A percentile compares a stretch with the other conserved stretches of the same genome.
Evolutionary conservation across 495 filamentous ascomycete species (phyloP).

Genomic region (Neurospora cerealis): DNA sequence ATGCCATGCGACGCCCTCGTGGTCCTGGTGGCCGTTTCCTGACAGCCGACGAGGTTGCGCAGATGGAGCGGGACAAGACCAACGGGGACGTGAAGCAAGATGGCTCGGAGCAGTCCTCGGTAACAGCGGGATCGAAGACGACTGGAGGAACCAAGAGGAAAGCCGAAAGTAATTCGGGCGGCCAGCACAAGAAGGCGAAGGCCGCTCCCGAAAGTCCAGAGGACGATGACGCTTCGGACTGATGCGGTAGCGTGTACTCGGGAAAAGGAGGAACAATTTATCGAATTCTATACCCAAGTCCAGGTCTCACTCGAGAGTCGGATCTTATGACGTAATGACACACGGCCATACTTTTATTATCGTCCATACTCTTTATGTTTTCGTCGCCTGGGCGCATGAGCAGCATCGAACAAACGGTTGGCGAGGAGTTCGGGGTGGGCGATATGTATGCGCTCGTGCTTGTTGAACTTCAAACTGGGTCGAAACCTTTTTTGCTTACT

Average conservation of each 20-base stretch:
- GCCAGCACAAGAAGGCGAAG: slow-evolving; percentile 48
- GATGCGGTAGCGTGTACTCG: slow-evolving; percentile 28
- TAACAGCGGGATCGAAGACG: background rate
- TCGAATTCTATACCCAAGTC: slow-evolving; percentile 19
- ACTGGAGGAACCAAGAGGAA: slow-evolving; percentile 35
- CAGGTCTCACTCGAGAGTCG: slow-evolving; percentile 4
- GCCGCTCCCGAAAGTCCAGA: slow-evolving; percentile 28
- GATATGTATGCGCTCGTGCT: background rate
- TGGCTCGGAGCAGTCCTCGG: slow-evolving; percentile 8
- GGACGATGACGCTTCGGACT: slow-evolving; percentile 45
- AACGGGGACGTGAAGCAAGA: slow-evolving; percentile 27
- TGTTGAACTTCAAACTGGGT: background rate
- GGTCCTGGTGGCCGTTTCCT: slow-evolving; percentile 95
- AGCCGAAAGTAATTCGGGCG: slow-evolving; percentile 31
- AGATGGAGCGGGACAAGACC: slow-evolving; percentile 60
- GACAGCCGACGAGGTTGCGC: slow-evolving; percentile 93
- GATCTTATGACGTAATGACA: slow-evolving; percentile 26
- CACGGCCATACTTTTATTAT: slow-evolving; percentile 18
- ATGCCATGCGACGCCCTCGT: slow-evolving; percentile 92
- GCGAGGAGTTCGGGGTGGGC: background rate
- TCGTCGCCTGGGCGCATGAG: background rate
- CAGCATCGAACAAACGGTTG: background rate
- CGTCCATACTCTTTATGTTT: background rate
- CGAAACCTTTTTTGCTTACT: background rate
- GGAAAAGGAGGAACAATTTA: slow-evolving; percentile 2